Base-by-base conservation (phyloP, 768 basidiomycete species). In the Suillus americanus region DNA sequence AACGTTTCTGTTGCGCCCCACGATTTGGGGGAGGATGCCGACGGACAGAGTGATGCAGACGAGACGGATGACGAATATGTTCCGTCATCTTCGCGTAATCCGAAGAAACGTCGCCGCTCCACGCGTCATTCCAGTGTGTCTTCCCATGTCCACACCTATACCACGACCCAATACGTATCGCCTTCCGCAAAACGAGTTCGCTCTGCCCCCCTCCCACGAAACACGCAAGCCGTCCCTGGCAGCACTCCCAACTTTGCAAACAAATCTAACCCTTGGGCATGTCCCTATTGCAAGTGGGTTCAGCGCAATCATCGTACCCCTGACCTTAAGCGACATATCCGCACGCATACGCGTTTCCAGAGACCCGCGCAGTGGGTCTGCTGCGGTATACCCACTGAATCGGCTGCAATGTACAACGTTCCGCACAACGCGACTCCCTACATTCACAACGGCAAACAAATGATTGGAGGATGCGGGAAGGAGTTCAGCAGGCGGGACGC, bases 281-380 rank as follows among this genome's bases (percentile, higher is more conserved):
- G 86, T 70, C 81, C 81, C 3, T 76, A 77, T 57, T 86, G 85
- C 71, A 73, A 73, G 54, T 83, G 80, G 79, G 74, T 79, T 38
- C 84, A 84, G 68, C 71, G 66, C 43, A 86, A 84, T 74, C 75
- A 77, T 46, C 84, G 87, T 30, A 71, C 82, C 37, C 85, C 86
- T 12, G 88, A 89, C 69, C 83, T 85, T 71, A 82, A 81, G 71
- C 82, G 88, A 28, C 88, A 89, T 70, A 70, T 88, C 50, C 78
- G 74, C 51, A 86, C 86, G 2, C 87, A 88, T 57, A 78, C 77
- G 38, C 79, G 77, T 59, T 71, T 71, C 54, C 65, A 69, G 51
- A 73, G 77, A 9, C 77, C 77, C 33, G 74, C 77, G 7, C 77
- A 73, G 48, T 80, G 78, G 77, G 71, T 80, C 13, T 79, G 79